Conservation (phyloP, 345 rosid species). For the Orychophragmus violaceus region DNA sequence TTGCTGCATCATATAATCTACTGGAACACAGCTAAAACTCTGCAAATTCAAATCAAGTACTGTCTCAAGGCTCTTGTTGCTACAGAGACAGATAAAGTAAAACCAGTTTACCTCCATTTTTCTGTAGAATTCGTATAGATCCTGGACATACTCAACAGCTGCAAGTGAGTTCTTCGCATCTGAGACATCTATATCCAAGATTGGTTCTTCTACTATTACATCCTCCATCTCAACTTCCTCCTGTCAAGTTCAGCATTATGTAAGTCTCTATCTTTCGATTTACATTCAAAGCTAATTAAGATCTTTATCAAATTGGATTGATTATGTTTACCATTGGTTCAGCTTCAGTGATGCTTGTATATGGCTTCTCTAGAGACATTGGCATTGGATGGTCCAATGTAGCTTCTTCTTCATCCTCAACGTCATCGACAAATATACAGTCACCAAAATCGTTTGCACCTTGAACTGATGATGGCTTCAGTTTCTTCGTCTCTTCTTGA, state of each 20-base stretch:
- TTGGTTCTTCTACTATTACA: constrained; percentile 45
- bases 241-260: constrained; percentile 16
- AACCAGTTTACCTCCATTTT: constrained; percentile 60
- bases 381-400: constrained; percentile 49
- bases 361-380: constrained; percentile 59
- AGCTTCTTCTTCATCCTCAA: constrained; percentile 40
- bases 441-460: constrained; percentile 45
- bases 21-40: constrained; percentile 51
- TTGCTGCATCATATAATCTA: constrained; percentile 64
- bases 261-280: not conserved
- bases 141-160: constrained; percentile 77
- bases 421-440: constrained; percentile 39
- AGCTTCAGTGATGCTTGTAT: constrained; percentile 38
- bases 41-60: no score
- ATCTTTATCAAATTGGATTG: not conserved
- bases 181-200: constrained; percentile 61
- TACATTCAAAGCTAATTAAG: not conserved
- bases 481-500: constrained; percentile 46
- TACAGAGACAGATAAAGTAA: not conserved
- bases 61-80: not conserved
- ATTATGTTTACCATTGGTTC: constrained; percentile 48
- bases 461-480: constrained; percentile 37
- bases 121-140: constrained; percentile 53
- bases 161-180: constrained; percentile 71
- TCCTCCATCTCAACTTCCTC: constrained; percentile 92